Base-by-base conservation (phyloP, 2,329 filamentous ascomycete species). In the Aspergillus ruber region DNA sequence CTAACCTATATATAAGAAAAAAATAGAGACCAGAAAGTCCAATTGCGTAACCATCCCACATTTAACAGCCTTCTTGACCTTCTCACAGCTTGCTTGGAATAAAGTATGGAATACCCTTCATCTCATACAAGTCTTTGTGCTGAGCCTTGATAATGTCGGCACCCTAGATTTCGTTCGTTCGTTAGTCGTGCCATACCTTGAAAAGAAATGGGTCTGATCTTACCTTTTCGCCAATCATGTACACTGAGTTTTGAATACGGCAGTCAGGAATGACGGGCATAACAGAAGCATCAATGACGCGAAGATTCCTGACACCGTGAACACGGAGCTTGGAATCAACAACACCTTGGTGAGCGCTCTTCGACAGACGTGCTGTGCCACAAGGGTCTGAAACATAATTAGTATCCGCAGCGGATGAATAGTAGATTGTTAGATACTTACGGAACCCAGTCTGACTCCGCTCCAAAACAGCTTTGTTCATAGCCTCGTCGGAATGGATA, bases 181-280 rank as follows among this genome's bases (percentile, higher is more conserved):
- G 43, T 21, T 3, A 18, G 35, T 56, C 45, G 6, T 25, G 55
- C 45, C 27, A 1, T 39, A 17, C 41, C 44, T 13, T 4, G 15
- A 3, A 29, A 13, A 35, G 36, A 17, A 21, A 33, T 21, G 2
- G 17, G 7, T 29, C 3, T 9, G 41, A 42, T 18, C 44, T 60
- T 49, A 52, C 60, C 50, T 64, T 83, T 59, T 84, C 80, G 4
- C 69, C 80, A 48, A 82, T 59, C 74, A 78, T 79, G 54, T 83
- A 84, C 2, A 83, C 79, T 2, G 76, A 72, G 48, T 80, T 81
- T 59, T 83, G 79, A 42, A 81, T 81, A 1, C 79, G 73, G 67
- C 79, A 70, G 72, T 79, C 49, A 59, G 78, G 61, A 73, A 79
- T 60, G 8, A 81, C 69, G 0, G 79, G 79, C 10, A 82, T 75